These are phyloP conservation scores for Lentinula raphanica DNA, from an alignment of 768 basidiomycete species.

Conservation along the genomic window DNA sequence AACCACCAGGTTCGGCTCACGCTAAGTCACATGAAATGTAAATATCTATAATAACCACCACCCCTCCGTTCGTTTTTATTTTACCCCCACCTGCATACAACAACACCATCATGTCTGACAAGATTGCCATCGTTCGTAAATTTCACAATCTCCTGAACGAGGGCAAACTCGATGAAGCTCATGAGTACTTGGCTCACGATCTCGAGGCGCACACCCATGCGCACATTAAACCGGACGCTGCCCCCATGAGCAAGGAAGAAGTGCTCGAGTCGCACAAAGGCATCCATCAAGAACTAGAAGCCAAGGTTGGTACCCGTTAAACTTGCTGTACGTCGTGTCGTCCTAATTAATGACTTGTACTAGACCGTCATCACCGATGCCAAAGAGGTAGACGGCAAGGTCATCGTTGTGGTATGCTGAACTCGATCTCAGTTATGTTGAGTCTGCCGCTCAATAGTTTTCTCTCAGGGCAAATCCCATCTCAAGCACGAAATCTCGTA, in stretches of 20 bases:
- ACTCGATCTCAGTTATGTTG: not conserved
- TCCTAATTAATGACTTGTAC: not conserved
- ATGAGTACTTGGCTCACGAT: not conserved
- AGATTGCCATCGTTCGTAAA: not conserved
- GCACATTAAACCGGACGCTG: not conserved
- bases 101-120: not conserved
- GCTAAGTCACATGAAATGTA: not conserved
- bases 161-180: not conserved
- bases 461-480: not conserved
- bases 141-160: constrained; percentile 1
- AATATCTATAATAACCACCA: not conserved
- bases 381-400: constrained; percentile 1
- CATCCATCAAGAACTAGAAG: not conserved
- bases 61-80: not conserved
- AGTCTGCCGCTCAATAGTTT: not conserved
- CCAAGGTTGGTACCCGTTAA: not conserved
- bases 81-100: not conserved
- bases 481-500: constrained; percentile 1
- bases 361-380: constrained; percentile 4
- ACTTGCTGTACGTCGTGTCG: too few relatives aligned
- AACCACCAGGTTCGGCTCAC: not conserved
- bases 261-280: not conserved
- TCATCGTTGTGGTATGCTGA: not conserved
- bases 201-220: not conserved
- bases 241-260: constrained; percentile 1